These are phyloP conservation scores for Tetratostichococcus sp. DNA, from an alignment of 139 green algal species.

Conservation along the genomic window DNA sequence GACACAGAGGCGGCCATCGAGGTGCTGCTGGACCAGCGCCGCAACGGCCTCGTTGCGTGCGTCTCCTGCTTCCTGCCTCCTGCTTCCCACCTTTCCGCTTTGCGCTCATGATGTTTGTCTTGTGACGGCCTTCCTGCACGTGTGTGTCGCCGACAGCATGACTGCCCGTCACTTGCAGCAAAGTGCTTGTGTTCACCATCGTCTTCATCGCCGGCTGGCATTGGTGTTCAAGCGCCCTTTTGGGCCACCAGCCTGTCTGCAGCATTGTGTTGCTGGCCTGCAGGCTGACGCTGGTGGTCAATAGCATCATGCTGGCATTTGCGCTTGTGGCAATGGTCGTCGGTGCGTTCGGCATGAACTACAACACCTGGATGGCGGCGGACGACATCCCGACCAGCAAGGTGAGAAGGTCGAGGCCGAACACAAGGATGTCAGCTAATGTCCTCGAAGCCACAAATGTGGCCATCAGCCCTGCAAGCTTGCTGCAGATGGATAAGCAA, in stretches of 20 bases:
- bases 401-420: not conserved
- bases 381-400: not conserved
- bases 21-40: not conserved
- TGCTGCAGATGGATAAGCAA: not conserved
- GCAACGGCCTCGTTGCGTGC: not conserved
- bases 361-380: not conserved
- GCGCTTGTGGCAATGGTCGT: not conserved
- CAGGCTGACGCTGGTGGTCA: not conserved
- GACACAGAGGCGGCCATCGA: not conserved
- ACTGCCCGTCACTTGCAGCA: too few relatives aligned
- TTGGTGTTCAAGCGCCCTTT: too few relatives aligned
- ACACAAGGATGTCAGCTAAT: not conserved
- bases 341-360: not conserved
- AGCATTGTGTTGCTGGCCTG: too few relatives aligned
- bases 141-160: too few relatives aligned
- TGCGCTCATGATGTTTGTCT: too few relatives aligned
- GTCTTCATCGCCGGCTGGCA: too few relatives aligned
- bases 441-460: too few relatives aligned
- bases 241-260: too few relatives aligned
- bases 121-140: too few relatives aligned
- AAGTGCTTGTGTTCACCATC: too few relatives aligned
- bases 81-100: not conserved
- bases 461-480: too few relatives aligned
- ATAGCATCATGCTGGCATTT: not conserved
- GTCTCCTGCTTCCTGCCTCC: not conserved